Evolutionary conservation across 805 yeast genomes (phyloP).

Genomic region (Saccharomycopsis vini): DNA sequence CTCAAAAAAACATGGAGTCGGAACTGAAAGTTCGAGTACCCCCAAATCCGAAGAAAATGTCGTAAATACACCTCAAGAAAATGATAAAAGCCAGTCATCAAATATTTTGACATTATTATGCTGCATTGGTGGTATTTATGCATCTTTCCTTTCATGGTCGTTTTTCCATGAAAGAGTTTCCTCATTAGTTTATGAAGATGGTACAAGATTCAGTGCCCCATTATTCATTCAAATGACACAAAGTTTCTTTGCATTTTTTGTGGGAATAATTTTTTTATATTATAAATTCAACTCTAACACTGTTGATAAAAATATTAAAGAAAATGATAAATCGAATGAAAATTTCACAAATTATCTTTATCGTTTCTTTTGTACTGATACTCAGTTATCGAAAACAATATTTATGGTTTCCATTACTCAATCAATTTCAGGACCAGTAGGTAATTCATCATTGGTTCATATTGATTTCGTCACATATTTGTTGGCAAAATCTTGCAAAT

Average conservation of each 20-base stretch:
- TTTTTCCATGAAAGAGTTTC: constrained; percentile 83
- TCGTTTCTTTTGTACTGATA: constrained; percentile 24
- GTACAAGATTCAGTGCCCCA: constrained; percentile 62
- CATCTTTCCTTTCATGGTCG: constrained; percentile 86
- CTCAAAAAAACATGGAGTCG: no score
- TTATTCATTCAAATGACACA: constrained; percentile 70
- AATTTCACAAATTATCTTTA: background rate
- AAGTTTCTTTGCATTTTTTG: constrained; percentile 58
- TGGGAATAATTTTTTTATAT: constrained; percentile 54
- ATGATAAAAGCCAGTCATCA: background rate
- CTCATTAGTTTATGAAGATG: constrained; percentile 48
- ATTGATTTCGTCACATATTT: constrained; percentile 81
- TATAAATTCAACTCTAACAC: constrained; percentile 21
- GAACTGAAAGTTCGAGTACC: no score
- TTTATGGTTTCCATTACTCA: constrained; percentile 60
- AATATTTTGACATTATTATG: constrained; percentile 7
- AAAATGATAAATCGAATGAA: background rate
- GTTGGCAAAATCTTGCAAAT: constrained; percentile 86
- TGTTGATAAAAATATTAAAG: no score
- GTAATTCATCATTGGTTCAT: constrained; percentile 66
- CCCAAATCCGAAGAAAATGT: no score
- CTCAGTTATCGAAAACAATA: constrained; percentile 29
- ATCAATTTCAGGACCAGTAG: constrained; percentile 74
- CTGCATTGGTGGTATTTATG: constrained; percentile 56
- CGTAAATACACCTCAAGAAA: no score